These are phyloP conservation scores for Diatrype stigma DNA, from an alignment of 2,329 filamentous ascomycete genomes.

Conservation along the genomic window DNA sequence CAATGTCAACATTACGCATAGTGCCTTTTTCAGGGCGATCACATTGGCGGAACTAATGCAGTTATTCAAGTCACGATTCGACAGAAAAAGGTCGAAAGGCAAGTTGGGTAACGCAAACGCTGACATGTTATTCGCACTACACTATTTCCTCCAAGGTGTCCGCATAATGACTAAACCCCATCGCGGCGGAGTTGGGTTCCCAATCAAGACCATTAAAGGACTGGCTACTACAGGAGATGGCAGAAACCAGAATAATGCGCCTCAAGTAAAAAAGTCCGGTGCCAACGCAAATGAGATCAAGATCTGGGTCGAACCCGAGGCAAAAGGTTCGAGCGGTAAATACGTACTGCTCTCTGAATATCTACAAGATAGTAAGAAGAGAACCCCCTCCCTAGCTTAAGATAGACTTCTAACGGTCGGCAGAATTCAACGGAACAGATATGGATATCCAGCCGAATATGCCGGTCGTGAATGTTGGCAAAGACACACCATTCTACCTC, in stretches of 20 bases:
- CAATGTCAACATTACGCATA: constrained; percentile 33
- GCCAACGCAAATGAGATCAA: constrained; percentile 24
- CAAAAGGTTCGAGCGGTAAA: constrained; percentile 13
- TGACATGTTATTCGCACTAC: not conserved
- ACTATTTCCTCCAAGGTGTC: not conserved
- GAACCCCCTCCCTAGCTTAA: not conserved
- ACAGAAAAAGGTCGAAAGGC: too few relatives aligned
- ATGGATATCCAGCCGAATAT: constrained; percentile 25
- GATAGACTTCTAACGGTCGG: not conserved
- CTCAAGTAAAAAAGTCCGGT: constrained; percentile 28
- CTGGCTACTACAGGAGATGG: not conserved
- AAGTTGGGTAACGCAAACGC: not conserved
- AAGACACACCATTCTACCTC: constrained; percentile 50
- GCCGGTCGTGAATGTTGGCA: constrained; percentile 60
- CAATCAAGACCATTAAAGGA: not conserved
- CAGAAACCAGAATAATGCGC: constrained; percentile 14
- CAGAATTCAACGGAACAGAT: constrained; percentile 33
- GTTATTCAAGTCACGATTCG: not conserved
- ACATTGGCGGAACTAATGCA: constrained; percentile 17
- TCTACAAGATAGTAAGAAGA: constrained; percentile 37
- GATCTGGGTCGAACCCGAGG: not conserved
- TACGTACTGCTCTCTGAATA: constrained; percentile 51
- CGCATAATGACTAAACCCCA: not conserved
- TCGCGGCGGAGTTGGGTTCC: not conserved
- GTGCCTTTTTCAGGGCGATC: constrained; percentile 27